These are phyloP conservation scores for Hemerocallis citrina DNA, from an alignment of 106 monocot species.

Conservation along the genomic window DNA sequence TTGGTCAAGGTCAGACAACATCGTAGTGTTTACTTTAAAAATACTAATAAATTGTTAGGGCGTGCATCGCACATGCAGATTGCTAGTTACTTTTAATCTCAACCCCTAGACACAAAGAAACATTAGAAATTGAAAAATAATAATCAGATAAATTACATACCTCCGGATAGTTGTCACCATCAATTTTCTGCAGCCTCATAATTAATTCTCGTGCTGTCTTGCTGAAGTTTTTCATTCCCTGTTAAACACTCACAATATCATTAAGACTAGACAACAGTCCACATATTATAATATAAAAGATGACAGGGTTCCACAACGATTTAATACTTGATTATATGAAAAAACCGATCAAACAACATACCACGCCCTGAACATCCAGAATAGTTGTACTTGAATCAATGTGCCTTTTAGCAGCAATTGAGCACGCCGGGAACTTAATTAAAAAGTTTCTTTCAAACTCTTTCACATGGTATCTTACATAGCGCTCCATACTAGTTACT, in stretches of 20 bases:
- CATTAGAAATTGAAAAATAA: not conserved
- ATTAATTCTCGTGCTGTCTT: constrained; percentile 58
- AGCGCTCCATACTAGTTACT: constrained; percentile 60
- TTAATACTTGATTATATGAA: not conserved
- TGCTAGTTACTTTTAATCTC: no score
- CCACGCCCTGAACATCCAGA: constrained; percentile 75
- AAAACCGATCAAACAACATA: constrained; percentile 14
- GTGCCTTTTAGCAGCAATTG: constrained; percentile 54
- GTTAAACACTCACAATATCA: not conserved
- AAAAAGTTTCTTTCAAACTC: constrained; percentile 58
- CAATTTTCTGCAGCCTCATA: constrained; percentile 41
- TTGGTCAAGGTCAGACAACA: no score
- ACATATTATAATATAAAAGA: not conserved
- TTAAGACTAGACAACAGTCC: not conserved
- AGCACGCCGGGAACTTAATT: constrained; percentile 63
- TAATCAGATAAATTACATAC: constrained; percentile 4
- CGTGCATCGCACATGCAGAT: no score
- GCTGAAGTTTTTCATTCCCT: constrained; percentile 57
- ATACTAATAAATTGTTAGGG: no score
- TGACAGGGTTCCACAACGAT: not conserved
- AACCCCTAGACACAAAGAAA: not conserved
- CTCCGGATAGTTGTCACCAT: constrained; percentile 56
- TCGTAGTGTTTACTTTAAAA: no score
- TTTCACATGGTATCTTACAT: constrained; percentile 53
- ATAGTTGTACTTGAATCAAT: constrained; percentile 62